These are phyloP conservation scores for Fraxinus anomala DNA, from an alignment of 257 asterid species.

Conservation along the genomic window DNA sequence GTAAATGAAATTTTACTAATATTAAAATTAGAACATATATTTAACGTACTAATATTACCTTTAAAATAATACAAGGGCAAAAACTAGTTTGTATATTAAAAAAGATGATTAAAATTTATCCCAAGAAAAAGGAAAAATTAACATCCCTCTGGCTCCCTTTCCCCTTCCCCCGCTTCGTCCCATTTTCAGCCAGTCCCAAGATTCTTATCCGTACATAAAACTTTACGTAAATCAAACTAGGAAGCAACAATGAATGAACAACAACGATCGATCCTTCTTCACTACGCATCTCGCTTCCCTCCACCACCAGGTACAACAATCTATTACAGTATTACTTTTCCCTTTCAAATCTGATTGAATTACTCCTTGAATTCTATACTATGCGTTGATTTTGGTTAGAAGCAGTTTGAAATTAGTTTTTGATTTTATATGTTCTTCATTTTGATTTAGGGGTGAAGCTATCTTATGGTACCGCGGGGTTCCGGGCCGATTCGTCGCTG, in stretches of 20 bases:
- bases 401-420: neutral
- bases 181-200: neutral
- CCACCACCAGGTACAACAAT: slow-evolving; percentile 54
- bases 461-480: slow-evolving; percentile 91
- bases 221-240: neutral
- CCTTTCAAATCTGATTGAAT: neutral
- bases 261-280: slow-evolving; percentile 56
- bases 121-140: too few species aligned
- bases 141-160: neutral
- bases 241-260: slow-evolving; percentile 43
- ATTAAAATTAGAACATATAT: too few species aligned
- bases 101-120: too few species aligned
- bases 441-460: slow-evolving; percentile 52
- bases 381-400: neutral
- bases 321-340: neutral
- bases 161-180: slow-evolving; percentile 45
- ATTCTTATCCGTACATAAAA: neutral
- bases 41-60: too few species aligned
- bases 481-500: slow-evolving; percentile 71
- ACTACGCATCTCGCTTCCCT: slow-evolving; percentile 47
- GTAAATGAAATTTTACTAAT: too few species aligned
- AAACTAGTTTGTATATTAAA: too few species aligned
- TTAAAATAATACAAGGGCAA: too few species aligned
- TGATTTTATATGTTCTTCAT: too few species aligned
- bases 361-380: neutral